Evolutionary conservation across 805 yeast species (phyloP), one percentile per base, ranked within the genome.

Genomic region (Candida sphagnicola): DNA sequence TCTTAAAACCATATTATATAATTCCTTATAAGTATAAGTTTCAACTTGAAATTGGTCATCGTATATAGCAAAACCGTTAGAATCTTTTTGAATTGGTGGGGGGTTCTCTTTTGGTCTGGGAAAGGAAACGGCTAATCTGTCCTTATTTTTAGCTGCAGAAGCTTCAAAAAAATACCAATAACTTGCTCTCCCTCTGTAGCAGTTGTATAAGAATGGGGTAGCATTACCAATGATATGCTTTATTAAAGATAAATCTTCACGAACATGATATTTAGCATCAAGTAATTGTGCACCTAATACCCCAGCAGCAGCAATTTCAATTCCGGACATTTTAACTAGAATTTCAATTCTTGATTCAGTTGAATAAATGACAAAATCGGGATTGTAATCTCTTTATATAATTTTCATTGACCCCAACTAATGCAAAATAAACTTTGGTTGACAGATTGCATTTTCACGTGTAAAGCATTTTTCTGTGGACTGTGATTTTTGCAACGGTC

Each of bases 121-220:
- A 53, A 80, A 89, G 2, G 77, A 65, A n/a, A 90, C 54, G 1
- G 91, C 95, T 13, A 60, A 52, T 28, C 69, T 69, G 45, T 78
- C 58, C 4, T 83, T 78, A 45, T 74, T 51, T 39, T 61, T 56
- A 18, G 52, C 39, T 3, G 72, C 89, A n/a, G 74, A 60, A 18
- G 61, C 46, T 48, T 84, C 95, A 48, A 88, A 78, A 13, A 62
- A 47, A 56, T 85, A 82, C 89, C 93, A 88, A 50, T 74, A 73
- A 49, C 81, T 80, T 37, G 81, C 77, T 39, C 58, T 63, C 28
- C 69, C 70, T 18, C 68, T 50, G 28, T 53, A 52, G 11, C 56
- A 49, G 35, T 54, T 54, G 47, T 59, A 59, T 8, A 65, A 56
- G 47, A 71, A 80, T 2, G 69, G 69, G 10, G 67, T 40, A 3